Conservation (phyloP, 257 asterid species). For the Salvia rosmarinus region DNA sequence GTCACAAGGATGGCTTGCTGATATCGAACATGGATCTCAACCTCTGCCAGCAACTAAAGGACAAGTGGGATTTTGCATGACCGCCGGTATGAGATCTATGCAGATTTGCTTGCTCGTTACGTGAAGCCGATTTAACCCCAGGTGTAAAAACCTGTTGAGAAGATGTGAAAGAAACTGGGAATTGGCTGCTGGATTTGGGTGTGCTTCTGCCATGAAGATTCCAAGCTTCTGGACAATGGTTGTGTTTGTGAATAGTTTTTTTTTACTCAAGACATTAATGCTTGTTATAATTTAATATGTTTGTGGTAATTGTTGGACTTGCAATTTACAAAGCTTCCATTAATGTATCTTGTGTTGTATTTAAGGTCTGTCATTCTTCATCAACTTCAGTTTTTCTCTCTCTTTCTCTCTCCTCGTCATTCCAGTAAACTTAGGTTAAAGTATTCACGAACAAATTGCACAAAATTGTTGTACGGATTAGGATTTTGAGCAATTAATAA, state of each 20-base stretch:
- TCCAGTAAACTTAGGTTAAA: too few species aligned
- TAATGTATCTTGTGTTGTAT: background rate
- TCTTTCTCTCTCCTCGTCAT: too few species aligned
- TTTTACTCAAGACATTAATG: background rate
- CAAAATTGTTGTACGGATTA: too few species aligned
- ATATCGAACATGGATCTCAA: constrained; percentile 86
- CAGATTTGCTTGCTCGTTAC: constrained; percentile 66
- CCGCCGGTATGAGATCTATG: constrained; percentile 82
- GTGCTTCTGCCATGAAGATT: constrained; percentile 19
- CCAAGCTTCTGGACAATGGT: constrained; percentile 19
- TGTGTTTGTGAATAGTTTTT: constrained; percentile 34
- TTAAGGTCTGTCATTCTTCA: background rate
- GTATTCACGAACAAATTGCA: too few species aligned
- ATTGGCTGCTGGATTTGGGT: constrained; percentile 9
- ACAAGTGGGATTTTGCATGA: constrained; percentile 96
- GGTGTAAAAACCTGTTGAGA: constrained; percentile 46
- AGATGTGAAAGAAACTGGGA: background rate
- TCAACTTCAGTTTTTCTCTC: background rate
- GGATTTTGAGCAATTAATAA: too few species aligned
- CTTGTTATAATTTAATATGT: background rate
- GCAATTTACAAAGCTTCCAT: background rate
- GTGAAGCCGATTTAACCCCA: constrained; percentile 88
- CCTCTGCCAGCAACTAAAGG: constrained; percentile 87
- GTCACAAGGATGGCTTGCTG: constrained; percentile 73
- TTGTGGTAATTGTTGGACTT: constrained; percentile 19